Base-by-base conservation (phyloP, 2,329 filamentous ascomycete genomes). In the Aspergillus sp. region DNA sequence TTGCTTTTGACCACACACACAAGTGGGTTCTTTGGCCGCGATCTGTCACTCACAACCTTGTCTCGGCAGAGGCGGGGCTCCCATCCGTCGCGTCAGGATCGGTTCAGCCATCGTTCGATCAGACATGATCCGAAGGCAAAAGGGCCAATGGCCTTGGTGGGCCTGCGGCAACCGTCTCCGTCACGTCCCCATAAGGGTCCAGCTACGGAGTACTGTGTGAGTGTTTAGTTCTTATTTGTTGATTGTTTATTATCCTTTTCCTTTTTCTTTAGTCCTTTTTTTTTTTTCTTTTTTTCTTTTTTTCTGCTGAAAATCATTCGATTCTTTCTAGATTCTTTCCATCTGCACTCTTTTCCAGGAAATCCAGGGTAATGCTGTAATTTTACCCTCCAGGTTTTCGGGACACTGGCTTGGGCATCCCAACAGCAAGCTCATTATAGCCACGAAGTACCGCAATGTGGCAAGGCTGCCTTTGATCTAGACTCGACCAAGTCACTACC, bases 371-470 rank as follows among this genome's bases (percentile, higher is more conserved):
- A 41, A 30, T 30, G 10, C 28, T 30, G 17, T 9, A 25, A 10
- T 38, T 15, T 4, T 5, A 53, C 10, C 13, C 17, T 21, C 25
- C n/a, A 45, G 25, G 39, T 39, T 30, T 45, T 21, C 25, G 19
- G 10, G 25, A 47, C 41, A 21, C 39, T n/a, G n/a, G 15, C 45
- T 55, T 45, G 23, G 39, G 25, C 9, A 55, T 30, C 43, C 28
- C n/a, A 25, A 23, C 53, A 55, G 32, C n/a, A 17, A 15, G 13
- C 28, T 36, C 53, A 55, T 25, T 39, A 19, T 47, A 17, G n/a
- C 52, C 53, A 55, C 25, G 38, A 43, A 55, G 25, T 43, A 36
- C 17, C 25, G 53, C 53, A 55, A 55, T 43, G 53, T 55, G 53
- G 41, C 53, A 55, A 55, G 25, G 25, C 23, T 28, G 30, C 53